Base-by-base conservation (phyloP, 176 grass and related monocot species). In the Canna indica region DNA sequence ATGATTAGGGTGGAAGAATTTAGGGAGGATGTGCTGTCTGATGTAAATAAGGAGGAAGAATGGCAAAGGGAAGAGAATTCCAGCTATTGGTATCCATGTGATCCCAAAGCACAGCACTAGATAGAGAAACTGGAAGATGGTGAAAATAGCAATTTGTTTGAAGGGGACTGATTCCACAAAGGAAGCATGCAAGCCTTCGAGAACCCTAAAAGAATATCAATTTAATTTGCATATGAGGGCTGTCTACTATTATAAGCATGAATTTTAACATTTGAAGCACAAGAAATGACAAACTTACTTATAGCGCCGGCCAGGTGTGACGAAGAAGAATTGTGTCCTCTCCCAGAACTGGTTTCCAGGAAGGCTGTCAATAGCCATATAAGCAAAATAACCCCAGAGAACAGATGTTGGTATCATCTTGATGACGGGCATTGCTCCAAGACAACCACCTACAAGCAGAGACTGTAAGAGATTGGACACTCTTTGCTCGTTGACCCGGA, bases 291-390 rank as follows among this genome's bases (percentile, higher is more conserved):
- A 26, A 63, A 30, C 73, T n/a, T n/a, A n/a, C n/a, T 87, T 91
- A 81, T 79, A 87, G 47, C 79, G 88, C 31, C 93, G 88, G 44
- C 75, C 47, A 66, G 84, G 65, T 72, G 86, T 45, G 48, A 97
- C 38, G 71, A 91, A 87, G 22, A 97, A 65, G 80, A 97, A 81
- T 16, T 70, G 53, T 29, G 84, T 85, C 74, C 93, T 91, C 80
- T 92, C 93, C 88, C 83, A 97, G 78, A 97, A 92, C 59, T 97
- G 93, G 75, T 90, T 97, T 72, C 93, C 93, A 74, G 93, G 93
- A 66, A 97, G 79, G 77, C 83, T 91, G 47, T 97, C 88, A 59
- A 90, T 87, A 62, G 88, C 93, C 93, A 97, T 97, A 29, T 97
- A 97, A 3, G 93, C 93, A 67, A 97, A 97, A 73, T 97, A 97